Evolutionary conservation across 352 stramenopile species (phyloP), one percentile per base, ranked within the genome.

Genomic region (Phytophthora nicotianae): DNA sequence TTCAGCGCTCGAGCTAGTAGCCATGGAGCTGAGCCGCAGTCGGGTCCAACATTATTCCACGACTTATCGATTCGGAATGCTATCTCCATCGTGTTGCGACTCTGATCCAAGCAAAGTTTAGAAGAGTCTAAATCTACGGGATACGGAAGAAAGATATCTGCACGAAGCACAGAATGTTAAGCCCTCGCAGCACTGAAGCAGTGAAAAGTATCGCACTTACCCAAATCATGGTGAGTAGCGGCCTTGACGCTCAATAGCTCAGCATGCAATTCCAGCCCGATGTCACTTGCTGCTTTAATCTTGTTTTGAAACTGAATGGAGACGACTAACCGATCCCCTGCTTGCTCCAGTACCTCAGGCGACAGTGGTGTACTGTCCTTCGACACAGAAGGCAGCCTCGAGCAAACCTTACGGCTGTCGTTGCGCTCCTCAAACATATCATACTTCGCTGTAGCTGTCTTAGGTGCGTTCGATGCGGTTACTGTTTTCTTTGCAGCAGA

Each of bases 1-100:
- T 73, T 43, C 5, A 94, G 66, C 14, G 81, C 81, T 48, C 76
- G 74, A 0, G 77, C 74, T 6, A 94, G 58, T 5, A 90, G 46
- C 86, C 86, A 94, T 29, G 83, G 82, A 8, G 76, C 70, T 7
- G 86, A 94, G 3, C 86, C 83, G 20, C 46, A 59, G 55, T 94
- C 86, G 21, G 81, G 51, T 20, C 53, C 58, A 16, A 54, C 41
- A 32, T 40, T 65, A 29, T 76, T 54, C 80, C 80, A 94, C 3
- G 42, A 58, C 38, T 86, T 89, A 32, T 90, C 77, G n/a, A 94
- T 75, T 4, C 21, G 27, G 1, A 79, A 16, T 5, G 47, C 54
- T 17, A 93, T 46, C 5, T 70, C 55, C 49, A 94, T 37, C 1
- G 21, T 63, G 32, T 88, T 88, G 3, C 46, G 45, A 27, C 27